Evolutionary conservation across 257 asterid genomes (phyloP), one percentile per base, ranked within the genome.

Genomic region (Nyctanthes arbortristis): DNA sequence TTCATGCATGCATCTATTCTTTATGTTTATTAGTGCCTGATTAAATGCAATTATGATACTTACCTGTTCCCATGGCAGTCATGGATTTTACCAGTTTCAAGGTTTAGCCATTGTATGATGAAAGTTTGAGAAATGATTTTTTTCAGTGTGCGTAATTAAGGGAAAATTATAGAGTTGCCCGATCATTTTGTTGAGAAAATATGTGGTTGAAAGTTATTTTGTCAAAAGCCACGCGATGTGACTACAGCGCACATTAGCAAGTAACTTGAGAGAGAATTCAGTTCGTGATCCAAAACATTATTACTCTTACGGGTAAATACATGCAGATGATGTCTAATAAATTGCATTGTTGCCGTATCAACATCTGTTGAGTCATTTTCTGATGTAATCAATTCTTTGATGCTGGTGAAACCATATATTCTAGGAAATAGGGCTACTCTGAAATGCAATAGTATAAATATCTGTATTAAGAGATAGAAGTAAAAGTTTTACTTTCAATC

Each of bases 351-450:
- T 9, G 5, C 29, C 58, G 9, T 5, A 2, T 22, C 29, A 20
- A 49, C 22, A 29, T 20, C 20, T 49, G 29, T 14, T 8, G 13
- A 49, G 57, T 9, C 31, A 8, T 0, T 52, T 52, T 52, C 7
- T 49, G 29, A 52, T 52, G 5, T 22, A 29, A 22, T 22, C 7
- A 39, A 2, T 49, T 20, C 28, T 52, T 52, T 52, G 29, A 63
- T 67, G 69, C 37, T 30, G 54, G 16, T 70, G 43, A 61, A 32
- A 58, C 68, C 30, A 52, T 52, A 63, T 39, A 14, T 64, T 66
- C 27, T 36, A 40, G 35, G 30, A 22, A 64, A 63, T n/a, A n/a
- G 25, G n/a, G 31, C 7, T 68, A 52, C 29, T 58, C 45, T n/a
- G 28, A 7, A 20, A 43, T 7, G 72, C 36, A 34, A 39, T 8